A percentile compares a stretch with the other conserved stretches of the same genome.
phyloP scores from a whole-genome alignment of 306 rosid species.

The Herpetospermum pedunculosum region DNA sequence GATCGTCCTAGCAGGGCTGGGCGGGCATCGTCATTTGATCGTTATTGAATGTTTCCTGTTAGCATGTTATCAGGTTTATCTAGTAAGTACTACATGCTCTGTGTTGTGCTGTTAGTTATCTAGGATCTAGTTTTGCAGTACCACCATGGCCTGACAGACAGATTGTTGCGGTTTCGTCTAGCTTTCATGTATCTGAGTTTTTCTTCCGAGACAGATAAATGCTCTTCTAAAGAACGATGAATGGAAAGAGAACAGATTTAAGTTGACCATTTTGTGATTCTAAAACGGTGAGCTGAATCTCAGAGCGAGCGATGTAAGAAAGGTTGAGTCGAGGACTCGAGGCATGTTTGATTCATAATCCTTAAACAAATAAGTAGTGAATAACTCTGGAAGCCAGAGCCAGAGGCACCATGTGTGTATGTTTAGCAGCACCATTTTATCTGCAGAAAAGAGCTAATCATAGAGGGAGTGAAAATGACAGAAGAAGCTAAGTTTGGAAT shows the following conservation, averaged over 20 bases:
- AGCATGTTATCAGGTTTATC: slow-evolving; percentile 2
- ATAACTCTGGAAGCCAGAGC: neutral
- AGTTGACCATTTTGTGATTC: neutral
- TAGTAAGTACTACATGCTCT: neutral
- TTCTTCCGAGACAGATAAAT: neutral
- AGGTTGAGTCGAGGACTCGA: neutral
- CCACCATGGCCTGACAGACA: neutral
- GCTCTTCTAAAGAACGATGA: neutral
- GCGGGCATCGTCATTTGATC: slow-evolving; percentile 16
- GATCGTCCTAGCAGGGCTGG: slow-evolving; percentile 24
- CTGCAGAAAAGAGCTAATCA: neutral
- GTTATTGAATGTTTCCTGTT: slow-evolving; percentile 10
- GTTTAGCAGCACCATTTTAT: neutral
- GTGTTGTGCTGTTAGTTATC: neutral
- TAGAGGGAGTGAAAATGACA: neutral
- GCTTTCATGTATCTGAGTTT: slow-evolving; percentile 2
- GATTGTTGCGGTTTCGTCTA: neutral
- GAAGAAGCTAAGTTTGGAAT: neutral
- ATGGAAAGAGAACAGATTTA: neutral
- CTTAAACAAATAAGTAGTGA: neutral
- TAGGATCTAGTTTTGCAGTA: neutral
- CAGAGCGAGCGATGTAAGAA: neutral
- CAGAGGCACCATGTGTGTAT: neutral
- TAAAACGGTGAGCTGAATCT: neutral
- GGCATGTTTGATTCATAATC: neutral